Evolutionary conservation across 352 stramenopile genomes (phyloP).

Genomic region (Blastocystis sp.): DNA sequence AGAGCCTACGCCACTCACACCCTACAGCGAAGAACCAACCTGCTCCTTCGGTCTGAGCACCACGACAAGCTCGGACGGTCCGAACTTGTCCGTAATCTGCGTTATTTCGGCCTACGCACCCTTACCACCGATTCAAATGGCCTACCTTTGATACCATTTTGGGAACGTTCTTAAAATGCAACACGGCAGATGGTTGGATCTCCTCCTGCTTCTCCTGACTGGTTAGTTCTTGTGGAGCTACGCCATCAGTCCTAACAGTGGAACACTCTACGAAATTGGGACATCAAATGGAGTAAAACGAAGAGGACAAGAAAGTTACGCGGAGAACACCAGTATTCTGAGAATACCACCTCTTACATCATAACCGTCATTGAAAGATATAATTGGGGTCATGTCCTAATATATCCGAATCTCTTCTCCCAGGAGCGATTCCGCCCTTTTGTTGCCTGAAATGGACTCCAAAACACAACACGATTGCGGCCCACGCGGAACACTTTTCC

Average conservation of each 20-base stretch:
- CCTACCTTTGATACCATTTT: slow-evolving; percentile 46
- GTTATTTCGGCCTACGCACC: slow-evolving; percentile 23
- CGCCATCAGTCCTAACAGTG: not conserved
- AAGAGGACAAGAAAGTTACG: no score
- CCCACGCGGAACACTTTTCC: slow-evolving; percentile 10
- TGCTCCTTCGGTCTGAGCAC: slow-evolving; percentile 61
- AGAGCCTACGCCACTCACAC: slow-evolving; percentile 45
- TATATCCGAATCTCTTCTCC: no score
- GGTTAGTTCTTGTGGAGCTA: not conserved
- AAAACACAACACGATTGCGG: not conserved
- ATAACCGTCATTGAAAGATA: no score
- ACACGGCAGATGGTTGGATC: slow-evolving; percentile 6
- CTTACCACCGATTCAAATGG: not conserved
- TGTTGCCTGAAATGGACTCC: not conserved
- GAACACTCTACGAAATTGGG: not conserved
- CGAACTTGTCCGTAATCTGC: slow-evolving; percentile 51
- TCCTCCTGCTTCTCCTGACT: not conserved
- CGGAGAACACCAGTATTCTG: no score
- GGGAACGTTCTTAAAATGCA: slow-evolving; percentile 72
- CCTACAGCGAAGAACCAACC: not conserved
- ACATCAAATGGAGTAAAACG: no score
- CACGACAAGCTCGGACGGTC: slow-evolving; percentile 36
- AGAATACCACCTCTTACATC: no score
- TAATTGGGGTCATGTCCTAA: no score
- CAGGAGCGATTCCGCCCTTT: not conserved